Conservation (phyloP, 2,329 filamentous ascomycete genomes). For the Arthroderma sp. region DNA sequence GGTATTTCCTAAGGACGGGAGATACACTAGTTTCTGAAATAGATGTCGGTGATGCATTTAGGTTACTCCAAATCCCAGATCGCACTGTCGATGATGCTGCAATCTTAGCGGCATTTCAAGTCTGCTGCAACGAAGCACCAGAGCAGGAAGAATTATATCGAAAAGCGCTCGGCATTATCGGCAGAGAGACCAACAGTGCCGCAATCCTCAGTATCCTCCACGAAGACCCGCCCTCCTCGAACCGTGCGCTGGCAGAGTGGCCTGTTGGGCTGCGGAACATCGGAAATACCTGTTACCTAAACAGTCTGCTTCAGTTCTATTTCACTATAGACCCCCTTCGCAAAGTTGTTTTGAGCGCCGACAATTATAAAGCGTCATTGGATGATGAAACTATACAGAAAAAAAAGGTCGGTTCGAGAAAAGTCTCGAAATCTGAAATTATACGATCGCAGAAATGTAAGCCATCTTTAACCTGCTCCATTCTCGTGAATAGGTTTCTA, state of each 20-base stretch:
- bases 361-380: slow-evolving; percentile 55
- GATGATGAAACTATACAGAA: slow-evolving; percentile 48
- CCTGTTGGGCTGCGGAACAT: slow-evolving; percentile 87
- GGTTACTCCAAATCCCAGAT: slow-evolving; percentile 39
- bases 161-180: slow-evolving; percentile 36
- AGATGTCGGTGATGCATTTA: slow-evolving; percentile 42
- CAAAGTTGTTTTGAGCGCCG: slow-evolving; percentile 64
- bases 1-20: slow-evolving; percentile 40
- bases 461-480: slow-evolving; percentile 21
- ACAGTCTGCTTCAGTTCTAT: slow-evolving; percentile 89
- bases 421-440: slow-evolving; percentile 46
- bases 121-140: slow-evolving; percentile 34
- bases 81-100: slow-evolving; percentile 39
- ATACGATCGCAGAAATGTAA: slow-evolving; percentile 58
- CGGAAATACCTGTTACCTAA: slow-evolving; percentile 95
- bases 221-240: slow-evolving; percentile 18
- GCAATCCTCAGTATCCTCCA: slow-evolving; percentile 23
- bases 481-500: slow-evolving; percentile 8
- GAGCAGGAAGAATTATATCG: slow-evolving; percentile 33
- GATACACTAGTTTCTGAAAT: slow-evolving; percentile 38
- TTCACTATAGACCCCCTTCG: slow-evolving; percentile 76
- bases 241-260: slow-evolving; percentile 37
- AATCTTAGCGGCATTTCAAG: slow-evolving; percentile 36
- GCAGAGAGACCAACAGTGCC: slow-evolving; percentile 28
- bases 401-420: slow-evolving; percentile 64